phyloP scores from a whole-genome alignment of 2,329 filamentous ascomycete genomes.

The Zymoseptoria tritici region DNA sequence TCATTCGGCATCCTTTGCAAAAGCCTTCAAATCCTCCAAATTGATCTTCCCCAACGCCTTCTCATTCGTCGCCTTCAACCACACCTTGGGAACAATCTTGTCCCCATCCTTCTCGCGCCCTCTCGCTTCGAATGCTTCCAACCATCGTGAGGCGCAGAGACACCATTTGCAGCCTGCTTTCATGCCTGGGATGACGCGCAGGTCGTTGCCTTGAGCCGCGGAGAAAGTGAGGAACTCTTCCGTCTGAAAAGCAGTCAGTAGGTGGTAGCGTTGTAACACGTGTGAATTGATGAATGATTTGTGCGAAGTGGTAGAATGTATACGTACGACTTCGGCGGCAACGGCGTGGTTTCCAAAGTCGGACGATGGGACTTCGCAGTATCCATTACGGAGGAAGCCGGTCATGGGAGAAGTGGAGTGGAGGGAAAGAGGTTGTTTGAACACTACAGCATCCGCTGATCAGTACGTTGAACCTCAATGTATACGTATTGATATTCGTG shows the following conservation, averaged over 20 bases:
- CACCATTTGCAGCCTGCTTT: slow-evolving; percentile 57
- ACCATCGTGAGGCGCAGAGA: slow-evolving; percentile 52
- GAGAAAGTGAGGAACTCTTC: slow-evolving; percentile 53
- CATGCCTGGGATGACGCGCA: slow-evolving; percentile 45
- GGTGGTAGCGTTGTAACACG: no score
- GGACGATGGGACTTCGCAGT: slow-evolving; percentile 48
- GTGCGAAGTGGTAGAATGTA: no score
- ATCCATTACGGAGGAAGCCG: slow-evolving; percentile 55
- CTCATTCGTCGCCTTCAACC: slow-evolving; percentile 47
- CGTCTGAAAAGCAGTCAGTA: slow-evolving; percentile 1
- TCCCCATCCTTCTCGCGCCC: slow-evolving; percentile 36
- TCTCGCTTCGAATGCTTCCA: slow-evolving; percentile 50
- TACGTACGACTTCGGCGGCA: slow-evolving; percentile 42
- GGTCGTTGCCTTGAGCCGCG: slow-evolving; percentile 52
- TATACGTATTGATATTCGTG: not conserved
- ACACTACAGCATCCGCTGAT: slow-evolving; percentile 34
- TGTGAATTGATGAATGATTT: no score
- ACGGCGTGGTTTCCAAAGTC: slow-evolving; percentile 56
- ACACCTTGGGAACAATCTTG: slow-evolving; percentile 42
- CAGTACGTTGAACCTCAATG: no score
- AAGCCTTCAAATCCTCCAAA: slow-evolving; percentile 44
- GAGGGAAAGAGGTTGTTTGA: slow-evolving; percentile 50
- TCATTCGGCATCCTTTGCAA: slow-evolving; percentile 38
- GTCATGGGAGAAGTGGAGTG: slow-evolving; percentile 54
- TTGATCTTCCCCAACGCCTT: slow-evolving; percentile 43